Percentiles rank a stretch among this genome's conserved stretches.
phyloP scores from a whole-genome alignment of 371 early-diverging fungal species.

The Mortierella sp. region DNA sequence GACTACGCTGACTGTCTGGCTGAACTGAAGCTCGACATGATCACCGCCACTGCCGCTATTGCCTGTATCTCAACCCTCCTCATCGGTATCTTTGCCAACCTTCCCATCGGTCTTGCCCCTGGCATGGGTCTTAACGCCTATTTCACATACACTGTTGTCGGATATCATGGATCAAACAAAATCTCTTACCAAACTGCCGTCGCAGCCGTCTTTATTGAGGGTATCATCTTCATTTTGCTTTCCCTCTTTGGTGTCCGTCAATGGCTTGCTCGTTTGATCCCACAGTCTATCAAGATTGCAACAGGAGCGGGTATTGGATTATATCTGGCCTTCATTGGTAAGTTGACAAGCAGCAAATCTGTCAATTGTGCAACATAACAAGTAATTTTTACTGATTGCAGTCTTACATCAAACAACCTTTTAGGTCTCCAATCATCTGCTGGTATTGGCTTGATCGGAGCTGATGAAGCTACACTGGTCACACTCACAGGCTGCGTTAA shows the following conservation, averaged over 20 bases:
- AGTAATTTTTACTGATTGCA: neutral
- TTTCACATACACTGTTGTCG: conserved; percentile 86
- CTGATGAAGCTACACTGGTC: conserved; percentile 74
- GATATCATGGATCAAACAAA: conserved; percentile 81
- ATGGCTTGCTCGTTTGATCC: conserved; percentile 81
- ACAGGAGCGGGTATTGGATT: conserved; percentile 87
- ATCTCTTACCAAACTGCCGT: conserved; percentile 78
- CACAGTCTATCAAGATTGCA: conserved; percentile 79
- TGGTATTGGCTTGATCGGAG: conserved; percentile 80
- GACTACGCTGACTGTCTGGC: conserved; percentile 73
- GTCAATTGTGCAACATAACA: neutral
- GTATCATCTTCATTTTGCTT: conserved; percentile 79
- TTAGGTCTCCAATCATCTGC: conserved; percentile 73
- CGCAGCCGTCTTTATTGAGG: conserved; percentile 87
- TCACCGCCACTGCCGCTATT: conserved; percentile 83
- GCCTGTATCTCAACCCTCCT: conserved; percentile 65
- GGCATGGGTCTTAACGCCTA: conserved; percentile 90
- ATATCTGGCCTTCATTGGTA: conserved; percentile 82
- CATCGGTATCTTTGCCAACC: conserved; percentile 81
- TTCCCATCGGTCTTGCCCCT: conserved; percentile 85
- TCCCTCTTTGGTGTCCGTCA: conserved; percentile 85
- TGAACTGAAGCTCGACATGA: conserved; percentile 73
- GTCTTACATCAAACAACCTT: neutral
- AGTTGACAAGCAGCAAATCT: neutral
- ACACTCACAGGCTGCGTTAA: conserved; percentile 73